phyloP scores from a whole-genome alignment of 495 filamentous ascomycete species.

The Lasiosphaeria hispida region DNA sequence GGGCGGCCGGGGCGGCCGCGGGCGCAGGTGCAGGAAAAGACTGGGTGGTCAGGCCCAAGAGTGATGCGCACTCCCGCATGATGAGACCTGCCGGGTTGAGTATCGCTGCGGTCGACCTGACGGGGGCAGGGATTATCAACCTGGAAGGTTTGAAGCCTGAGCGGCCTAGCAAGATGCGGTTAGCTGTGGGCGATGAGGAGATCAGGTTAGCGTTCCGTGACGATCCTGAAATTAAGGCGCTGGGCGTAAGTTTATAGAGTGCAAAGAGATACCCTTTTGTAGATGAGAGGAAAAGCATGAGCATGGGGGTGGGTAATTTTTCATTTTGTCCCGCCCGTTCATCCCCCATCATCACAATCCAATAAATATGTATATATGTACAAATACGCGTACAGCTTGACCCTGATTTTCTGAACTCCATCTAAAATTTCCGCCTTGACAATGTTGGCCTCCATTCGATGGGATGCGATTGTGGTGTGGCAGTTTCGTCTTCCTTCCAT shows the following conservation, averaged over 20 bases:
- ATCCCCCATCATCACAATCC: too few relatives aligned
- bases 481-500: constrained; percentile 87
- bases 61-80: constrained; percentile 5
- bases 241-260: constrained; percentile 52
- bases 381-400: too few relatives aligned
- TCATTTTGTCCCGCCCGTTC: too few relatives aligned
- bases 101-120: constrained; percentile 72
- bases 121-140: constrained; percentile 82
- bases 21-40: constrained; percentile 15
- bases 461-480: constrained; percentile 87
- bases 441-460: constrained; percentile 90
- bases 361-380: too few relatives aligned
- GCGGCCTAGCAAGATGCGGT: constrained; percentile 77
- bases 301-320: too few relatives aligned
- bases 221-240: constrained; percentile 77
- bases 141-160: constrained; percentile 77
- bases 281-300: too few relatives aligned
- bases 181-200: constrained; percentile 87
- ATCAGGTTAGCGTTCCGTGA: constrained; percentile 82
- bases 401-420: too few relatives aligned
- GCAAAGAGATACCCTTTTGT: not conserved
- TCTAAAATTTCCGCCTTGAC: constrained; percentile 46
- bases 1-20: constrained; percentile 4
- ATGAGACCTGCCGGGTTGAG: constrained; percentile 64
- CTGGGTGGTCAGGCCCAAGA: constrained; percentile 9